phyloP scores from a whole-genome alignment of 768 basidiomycete genomes.

The Hortiboletus campestris region DNA sequence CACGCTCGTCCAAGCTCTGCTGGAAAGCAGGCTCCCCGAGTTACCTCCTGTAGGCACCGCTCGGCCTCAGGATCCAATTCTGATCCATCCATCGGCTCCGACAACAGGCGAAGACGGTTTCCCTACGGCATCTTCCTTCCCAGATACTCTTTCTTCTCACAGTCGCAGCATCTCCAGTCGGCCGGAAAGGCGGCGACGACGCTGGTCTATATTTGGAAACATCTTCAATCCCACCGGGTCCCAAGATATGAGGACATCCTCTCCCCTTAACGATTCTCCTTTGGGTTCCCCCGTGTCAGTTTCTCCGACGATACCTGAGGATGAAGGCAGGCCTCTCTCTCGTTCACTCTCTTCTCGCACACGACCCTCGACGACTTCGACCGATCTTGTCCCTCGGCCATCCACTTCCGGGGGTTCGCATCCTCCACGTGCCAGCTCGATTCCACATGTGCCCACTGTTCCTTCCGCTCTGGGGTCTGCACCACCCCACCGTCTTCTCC shows the following conservation, averaged over 20 bases:
- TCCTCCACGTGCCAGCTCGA: conserved; percentile 20
- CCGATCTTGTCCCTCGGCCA: conserved; percentile 26
- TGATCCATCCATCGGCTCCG: conserved; percentile 49
- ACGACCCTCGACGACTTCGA: conserved; percentile 11
- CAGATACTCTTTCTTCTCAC: conserved; percentile 39
- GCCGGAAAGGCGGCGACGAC: conserved; percentile 49
- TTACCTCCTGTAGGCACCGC: conserved; percentile 68
- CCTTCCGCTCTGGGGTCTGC: conserved; percentile 32
- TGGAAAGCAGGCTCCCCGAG: conserved; percentile 77
- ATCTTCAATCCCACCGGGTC: conserved; percentile 33
- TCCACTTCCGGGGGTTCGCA: conserved; percentile 35
- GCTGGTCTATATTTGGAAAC: conserved; percentile 71
- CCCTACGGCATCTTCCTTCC: conserved; percentile 45
- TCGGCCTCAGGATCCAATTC: conserved; percentile 65
- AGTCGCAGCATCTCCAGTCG: conserved; percentile 32
- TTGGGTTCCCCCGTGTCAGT: conserved; percentile 18
- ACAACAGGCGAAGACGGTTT: conserved; percentile 42
- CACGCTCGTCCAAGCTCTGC: conserved; percentile 66
- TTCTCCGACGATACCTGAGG: conserved; percentile 21
- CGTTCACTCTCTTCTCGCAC: conserved; percentile 29
- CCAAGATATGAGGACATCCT: conserved; percentile 28
- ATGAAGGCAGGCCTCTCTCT: conserved; percentile 17
- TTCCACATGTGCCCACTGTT: conserved; percentile 24
- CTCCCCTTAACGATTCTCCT: conserved; percentile 20
- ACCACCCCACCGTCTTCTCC: conserved; percentile 63